Conservation (phyloP, 139 green algal genomes). For the Dunaliella sp. region DNA sequence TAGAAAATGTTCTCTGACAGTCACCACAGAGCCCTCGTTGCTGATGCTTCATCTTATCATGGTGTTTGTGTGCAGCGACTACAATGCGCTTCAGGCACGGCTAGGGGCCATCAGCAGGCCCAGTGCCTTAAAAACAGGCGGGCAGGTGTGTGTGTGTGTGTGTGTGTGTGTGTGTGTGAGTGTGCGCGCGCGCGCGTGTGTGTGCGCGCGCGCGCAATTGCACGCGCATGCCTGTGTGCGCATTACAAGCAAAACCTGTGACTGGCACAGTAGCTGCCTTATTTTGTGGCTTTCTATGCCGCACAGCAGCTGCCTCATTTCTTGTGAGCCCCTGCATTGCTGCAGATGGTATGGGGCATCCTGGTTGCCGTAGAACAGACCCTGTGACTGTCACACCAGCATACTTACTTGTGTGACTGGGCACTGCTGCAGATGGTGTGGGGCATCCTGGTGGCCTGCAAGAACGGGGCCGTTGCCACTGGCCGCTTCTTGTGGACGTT, state of each 20-base stretch:
- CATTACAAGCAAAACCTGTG: not conserved
- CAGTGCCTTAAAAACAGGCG: not conserved
- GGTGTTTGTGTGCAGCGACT: not conserved
- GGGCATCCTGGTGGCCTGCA: not conserved
- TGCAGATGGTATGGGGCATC: not conserved
- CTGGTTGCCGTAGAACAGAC: too few relatives aligned
- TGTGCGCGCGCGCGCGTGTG: too few relatives aligned
- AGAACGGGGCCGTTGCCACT: not conserved
- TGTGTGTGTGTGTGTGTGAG: not conserved
- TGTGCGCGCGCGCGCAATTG: too few relatives aligned
- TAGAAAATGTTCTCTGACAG: too few relatives aligned
- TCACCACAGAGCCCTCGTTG: too few relatives aligned
- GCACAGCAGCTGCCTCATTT: not conserved
- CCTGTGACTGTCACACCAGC: too few relatives aligned
- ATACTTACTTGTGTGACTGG: too few relatives aligned
- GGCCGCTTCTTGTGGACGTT: slow-evolving; percentile 15
- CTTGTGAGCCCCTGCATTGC: not conserved
- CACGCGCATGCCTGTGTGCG: not conserved
- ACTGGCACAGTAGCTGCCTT: not conserved
- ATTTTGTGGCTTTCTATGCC: not conserved
- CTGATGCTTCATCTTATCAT: too few relatives aligned
- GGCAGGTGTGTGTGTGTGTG: not conserved
- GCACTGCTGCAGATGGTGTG: slow-evolving; percentile 2
- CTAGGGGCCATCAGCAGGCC: not conserved
- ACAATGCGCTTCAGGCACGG: not conserved